Evolutionary conservation across 768 basidiomycete species (phyloP), one percentile per base, ranked within the genome.

Genomic region (Sarcomyxa edulis): DNA sequence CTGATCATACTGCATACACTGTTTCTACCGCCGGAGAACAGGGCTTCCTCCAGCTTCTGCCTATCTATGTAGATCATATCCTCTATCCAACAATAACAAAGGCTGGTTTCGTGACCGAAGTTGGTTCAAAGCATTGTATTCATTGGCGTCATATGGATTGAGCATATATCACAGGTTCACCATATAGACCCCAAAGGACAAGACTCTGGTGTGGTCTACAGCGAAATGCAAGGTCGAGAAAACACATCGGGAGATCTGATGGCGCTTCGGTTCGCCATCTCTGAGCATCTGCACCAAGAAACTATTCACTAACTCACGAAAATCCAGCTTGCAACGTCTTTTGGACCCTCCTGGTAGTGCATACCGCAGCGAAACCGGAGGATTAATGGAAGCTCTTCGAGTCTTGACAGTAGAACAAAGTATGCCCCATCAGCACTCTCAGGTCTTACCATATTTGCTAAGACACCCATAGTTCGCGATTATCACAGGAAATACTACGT

Each of bases 341-440:
- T 50, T 92, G 25, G 90, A 96, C 51, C 85, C 87, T 20, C 61
- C 72, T 26, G 78, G 73, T 14, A 97, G 87, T 54, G 96, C 80
- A 6, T 96, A 98, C 53, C 77, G 94, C 19, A 94, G 91, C 48
- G 96, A 99, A 71, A 98, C 94, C 0, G 96, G 96, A 15, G 96
- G 96, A 19, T 62, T 98, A 25, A 93, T 97, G 90, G 81, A 88
- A 44, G 89, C 90, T 2, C 64, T 99, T 18, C 76, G 96, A 18
- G 74, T 81, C 10, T 68, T 99, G 44, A 84, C 79, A 2, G 81
- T 91, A 16, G 82, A 96, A 47, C 83, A 96, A 70, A 96, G 93
- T 94, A 59, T 54, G 64, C 48, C 15, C 4, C 21, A 5, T n/a
- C n/a, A n/a, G n/a, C n/a, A n/a, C n/a, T n/a, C n/a, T n/a, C n/a